Percentiles rank a stretch among this genome's conserved stretches.
phyloP scores from a whole-genome alignment of 23 red algal genomes.

The Chondrus crispus region DNA sequence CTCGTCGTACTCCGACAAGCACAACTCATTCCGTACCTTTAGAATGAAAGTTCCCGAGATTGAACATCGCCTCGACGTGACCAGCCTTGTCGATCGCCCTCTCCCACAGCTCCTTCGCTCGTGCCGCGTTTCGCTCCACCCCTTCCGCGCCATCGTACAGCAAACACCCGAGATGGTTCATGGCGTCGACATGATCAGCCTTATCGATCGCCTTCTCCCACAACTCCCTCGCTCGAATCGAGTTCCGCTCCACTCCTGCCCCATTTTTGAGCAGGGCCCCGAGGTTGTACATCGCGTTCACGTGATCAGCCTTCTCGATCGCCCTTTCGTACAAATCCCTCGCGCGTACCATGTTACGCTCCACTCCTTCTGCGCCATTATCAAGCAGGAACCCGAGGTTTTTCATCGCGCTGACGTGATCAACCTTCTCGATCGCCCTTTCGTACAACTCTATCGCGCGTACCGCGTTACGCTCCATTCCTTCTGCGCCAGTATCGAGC shows the following conservation, averaged over 20 bases:
- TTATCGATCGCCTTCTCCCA: not conserved
- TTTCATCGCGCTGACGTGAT: conserved; percentile 9
- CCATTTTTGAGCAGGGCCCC: not conserved
- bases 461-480: not conserved
- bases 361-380: conserved; percentile 1
- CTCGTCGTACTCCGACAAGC: no score
- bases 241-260: not conserved
- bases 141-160: not conserved
- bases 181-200: not conserved
- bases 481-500: not conserved
- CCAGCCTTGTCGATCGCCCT: not conserved
- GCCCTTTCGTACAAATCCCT: conserved; percentile 23
- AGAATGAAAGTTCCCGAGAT: not conserved
- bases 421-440: not conserved
- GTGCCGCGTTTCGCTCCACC: not conserved
- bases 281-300: not conserved
- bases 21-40: not conserved
- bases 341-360: not conserved
- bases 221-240: conserved; percentile 18
- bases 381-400: conserved; percentile 17
- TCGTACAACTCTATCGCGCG: not conserved
- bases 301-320: not conserved
- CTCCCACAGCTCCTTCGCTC: conserved; percentile 5
- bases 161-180: not conserved
- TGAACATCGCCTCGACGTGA: not conserved